These are phyloP conservation scores for Musa schizocarpa DNA, from an alignment of 176 grass and related monocot genomes.

Conservation along the genomic window DNA sequence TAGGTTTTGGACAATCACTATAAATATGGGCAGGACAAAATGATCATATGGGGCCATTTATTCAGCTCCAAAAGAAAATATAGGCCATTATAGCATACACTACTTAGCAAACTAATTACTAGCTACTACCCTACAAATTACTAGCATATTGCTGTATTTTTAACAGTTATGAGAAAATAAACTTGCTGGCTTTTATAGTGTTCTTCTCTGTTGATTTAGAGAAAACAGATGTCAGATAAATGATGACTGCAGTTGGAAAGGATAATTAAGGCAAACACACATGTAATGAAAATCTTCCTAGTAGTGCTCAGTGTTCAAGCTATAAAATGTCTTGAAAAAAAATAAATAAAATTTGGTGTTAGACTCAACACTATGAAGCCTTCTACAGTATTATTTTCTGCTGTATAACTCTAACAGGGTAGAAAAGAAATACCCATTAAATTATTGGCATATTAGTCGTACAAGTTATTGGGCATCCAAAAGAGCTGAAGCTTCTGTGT, in stretches of 20 bases:
- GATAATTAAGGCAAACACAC: background rate
- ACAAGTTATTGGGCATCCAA: no score
- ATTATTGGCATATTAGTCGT: no score
- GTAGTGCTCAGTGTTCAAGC: background rate
- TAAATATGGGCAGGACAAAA: background rate
- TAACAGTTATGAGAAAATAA: no score
- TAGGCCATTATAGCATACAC: background rate
- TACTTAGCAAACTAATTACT: background rate
- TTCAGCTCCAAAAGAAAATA: background rate
- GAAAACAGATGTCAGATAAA: no score
- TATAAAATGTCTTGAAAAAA: background rate
- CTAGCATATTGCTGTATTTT: no score
- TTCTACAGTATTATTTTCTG: no score
- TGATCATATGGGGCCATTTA: background rate
- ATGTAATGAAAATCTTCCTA: background rate
- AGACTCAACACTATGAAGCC: background rate
- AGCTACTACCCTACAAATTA: background rate
- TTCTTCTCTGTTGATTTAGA: no score
- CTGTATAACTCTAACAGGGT: no score
- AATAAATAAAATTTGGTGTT: background rate
- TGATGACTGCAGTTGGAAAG: background rate
- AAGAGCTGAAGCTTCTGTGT: no score
- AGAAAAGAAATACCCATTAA: no score
- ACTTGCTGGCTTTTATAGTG: no score
- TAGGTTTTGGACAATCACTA: background rate